Base-by-base conservation (phyloP, 331 rosid species). In the Spiraea crenata region DNA sequence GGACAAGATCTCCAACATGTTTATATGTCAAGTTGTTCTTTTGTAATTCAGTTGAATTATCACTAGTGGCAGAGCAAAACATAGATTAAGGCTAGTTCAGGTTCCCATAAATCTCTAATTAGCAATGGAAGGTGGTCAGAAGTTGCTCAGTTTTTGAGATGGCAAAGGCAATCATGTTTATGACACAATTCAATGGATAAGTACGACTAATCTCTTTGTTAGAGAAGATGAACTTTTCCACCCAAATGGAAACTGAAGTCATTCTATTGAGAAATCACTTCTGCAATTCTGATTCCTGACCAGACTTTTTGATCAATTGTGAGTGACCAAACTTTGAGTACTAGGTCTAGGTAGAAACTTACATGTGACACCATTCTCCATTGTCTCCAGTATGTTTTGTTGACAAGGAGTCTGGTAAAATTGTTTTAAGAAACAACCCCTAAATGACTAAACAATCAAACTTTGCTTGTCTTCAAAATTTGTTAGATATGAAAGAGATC, bases 1-100 rank as follows among this genome's bases (percentile, higher is more conserved):
- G 89, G 83, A 83, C 96, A 87, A 52, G 79, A 87, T 87, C 82
- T 54, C 73, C 62, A 41, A 57, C 68, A 71, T 88, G 86, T 85
- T 85, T 86, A 72, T 81, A 61, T 80, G 87, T 69, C 52, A 61
- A 73, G 48, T 52, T 76, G 71, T 56, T 15, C 31, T 25, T 3
- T 25, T 54, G 40, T 17, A 42, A 66, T 67, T 62, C 61, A 66
- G 39, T 65, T 81, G 67, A 35, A 68, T 17, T 70, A 11, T 38
- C 54, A 17, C 31, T 69, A 41, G 42, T 42, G 46, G 35, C 57
- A 13, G 35, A 35, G 5, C 0, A 75, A 63, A 65, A 69, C 31
- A 71, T 74, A 54, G 65, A 50, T 62, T 16, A 39, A 46, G 49
- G 70, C 40, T 38, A 56, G 67, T 76, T 50, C 31, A 57, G 25